Conservation (phyloP, 306 rosid species). For the Cyamopsis tetragonoloba region DNA sequence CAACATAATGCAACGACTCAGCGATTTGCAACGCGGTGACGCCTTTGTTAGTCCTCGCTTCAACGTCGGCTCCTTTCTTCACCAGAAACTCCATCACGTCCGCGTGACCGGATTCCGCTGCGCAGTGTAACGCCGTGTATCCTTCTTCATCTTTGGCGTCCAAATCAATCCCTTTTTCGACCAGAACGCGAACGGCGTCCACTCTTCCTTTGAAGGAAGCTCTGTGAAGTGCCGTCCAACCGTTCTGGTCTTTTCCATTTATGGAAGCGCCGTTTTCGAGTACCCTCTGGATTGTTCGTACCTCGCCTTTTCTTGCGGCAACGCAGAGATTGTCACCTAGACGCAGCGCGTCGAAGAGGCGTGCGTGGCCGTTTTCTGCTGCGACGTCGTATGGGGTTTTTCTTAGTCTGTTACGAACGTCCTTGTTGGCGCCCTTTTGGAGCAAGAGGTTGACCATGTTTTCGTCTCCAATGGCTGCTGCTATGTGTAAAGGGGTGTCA, state of each 20-base stretch:
- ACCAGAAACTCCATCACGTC: conserved; percentile 62
- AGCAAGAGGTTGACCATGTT: conserved; percentile 60
- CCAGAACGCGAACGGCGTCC: conserved; percentile 37
- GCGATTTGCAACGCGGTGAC: conserved; percentile 67
- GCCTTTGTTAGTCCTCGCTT: conserved; percentile 66
- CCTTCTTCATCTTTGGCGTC: conserved; percentile 76
- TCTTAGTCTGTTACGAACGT: conserved; percentile 46
- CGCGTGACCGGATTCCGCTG: conserved; percentile 58
- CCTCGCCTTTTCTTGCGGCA: conserved; percentile 71
- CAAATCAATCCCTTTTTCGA: conserved; percentile 62
- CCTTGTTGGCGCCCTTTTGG: conserved; percentile 67
- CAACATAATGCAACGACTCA: conserved; percentile 54
- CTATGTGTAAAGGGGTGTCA: conserved; percentile 63
- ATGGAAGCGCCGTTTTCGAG: conserved; percentile 52
- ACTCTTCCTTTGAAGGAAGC: conserved; percentile 68
- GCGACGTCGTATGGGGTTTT: conserved; percentile 65
- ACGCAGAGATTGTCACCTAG: conserved; percentile 61
- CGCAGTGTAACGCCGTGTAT: conserved; percentile 79
- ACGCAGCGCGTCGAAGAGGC: conserved; percentile 55
- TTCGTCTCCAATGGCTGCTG: conserved; percentile 67
- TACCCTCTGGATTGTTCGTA: conserved; percentile 47
- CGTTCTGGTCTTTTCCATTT: conserved; percentile 70
- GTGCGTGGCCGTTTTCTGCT: conserved; percentile 47
- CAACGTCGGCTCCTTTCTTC: conserved; percentile 71
- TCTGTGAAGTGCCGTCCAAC: conserved; percentile 81